Evolutionary conservation across 2,329 filamentous ascomycete species (phyloP).

Genomic region (Paradendryphiella salina): DNA sequence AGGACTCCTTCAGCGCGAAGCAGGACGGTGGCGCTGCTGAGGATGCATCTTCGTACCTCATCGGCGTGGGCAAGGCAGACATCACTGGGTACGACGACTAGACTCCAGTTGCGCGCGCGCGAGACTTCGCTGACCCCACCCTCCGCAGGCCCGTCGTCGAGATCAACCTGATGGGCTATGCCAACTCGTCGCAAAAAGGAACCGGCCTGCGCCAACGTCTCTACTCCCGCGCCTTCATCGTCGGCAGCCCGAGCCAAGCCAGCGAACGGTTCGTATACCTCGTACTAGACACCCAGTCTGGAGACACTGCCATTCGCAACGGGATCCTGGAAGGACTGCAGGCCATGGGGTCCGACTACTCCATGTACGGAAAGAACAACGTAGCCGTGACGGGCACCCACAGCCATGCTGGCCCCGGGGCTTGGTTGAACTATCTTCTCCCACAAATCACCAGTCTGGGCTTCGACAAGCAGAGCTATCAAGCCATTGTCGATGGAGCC

Average conservation of each 20-base stretch:
- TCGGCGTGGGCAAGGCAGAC: constrained; percentile 72
- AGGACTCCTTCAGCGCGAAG: constrained; percentile 34
- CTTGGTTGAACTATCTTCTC: constrained; percentile 91
- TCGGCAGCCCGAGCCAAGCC: constrained; percentile 68
- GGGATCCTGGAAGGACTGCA: constrained; percentile 80
- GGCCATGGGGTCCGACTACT: constrained; percentile 70
- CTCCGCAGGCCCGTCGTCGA: constrained; percentile 74
- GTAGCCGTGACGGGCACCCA: constrained; percentile 91
- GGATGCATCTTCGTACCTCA: constrained; percentile 58
- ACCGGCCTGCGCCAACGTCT: constrained; percentile 83
- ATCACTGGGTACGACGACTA: constrained; percentile 63
- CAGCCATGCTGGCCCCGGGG: constrained; percentile 87
- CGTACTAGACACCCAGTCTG: constrained; percentile 82
- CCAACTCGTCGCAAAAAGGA: constrained; percentile 79
- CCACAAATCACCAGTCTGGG: constrained; percentile 88
- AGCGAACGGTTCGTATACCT: constrained; percentile 81
- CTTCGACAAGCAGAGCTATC: constrained; percentile 83
- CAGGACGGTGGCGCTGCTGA: constrained; percentile 31
- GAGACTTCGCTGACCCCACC: constrained; percentile 16
- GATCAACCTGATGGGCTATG: constrained; percentile 90
- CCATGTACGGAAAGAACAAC: constrained; percentile 76
- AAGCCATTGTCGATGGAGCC: constrained; percentile 84
- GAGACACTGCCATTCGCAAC: constrained; percentile 84
- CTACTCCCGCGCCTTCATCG: constrained; percentile 86
- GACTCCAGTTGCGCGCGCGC: too few relatives aligned